Evolutionary conservation across 1,284 basidiomycete genomes (phyloP), one percentile per base, ranked within the genome.

Genomic region (Flammula alnicola): DNA sequence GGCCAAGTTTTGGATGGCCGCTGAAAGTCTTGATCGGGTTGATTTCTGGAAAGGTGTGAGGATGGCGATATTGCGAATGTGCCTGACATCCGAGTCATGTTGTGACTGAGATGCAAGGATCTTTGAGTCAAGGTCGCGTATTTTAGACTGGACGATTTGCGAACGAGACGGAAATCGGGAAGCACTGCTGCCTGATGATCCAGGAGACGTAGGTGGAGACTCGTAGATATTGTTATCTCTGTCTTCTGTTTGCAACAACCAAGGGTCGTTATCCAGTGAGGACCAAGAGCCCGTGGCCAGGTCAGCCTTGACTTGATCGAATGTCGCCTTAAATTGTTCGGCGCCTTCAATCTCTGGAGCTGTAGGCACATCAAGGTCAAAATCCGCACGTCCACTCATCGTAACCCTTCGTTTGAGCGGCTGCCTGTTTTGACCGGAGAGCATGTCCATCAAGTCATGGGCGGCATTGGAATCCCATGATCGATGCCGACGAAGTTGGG

Each of bases 21-120:
- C 59, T 20, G 83, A 73, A 27, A 98, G 77, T 37, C 86, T 79
- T 54, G 92, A 90, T 37, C 93, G 83, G 2, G 93, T 95, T 4
- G 86, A 74, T 44, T 82, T 82, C 62, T 89, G 91, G 67, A 98
- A 95, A 2, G 95, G 93, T 6, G 92, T 89, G 39, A 97, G 75
- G 42, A 90, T 81, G 1, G 86, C 86, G n/a, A 97, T 77, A 61
- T 95, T 95, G 33, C 88, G 84, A 14, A 89, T 83, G 31, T 88
- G 71, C 20, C 88, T 83, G 62, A 95, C 72, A 57, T 89, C 81
- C 10, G 79, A 70, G 39, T 88, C 81, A n/a, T 97, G 80, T 50
- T 83, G 79, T 0, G 74, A 64, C 58, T 86, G 83, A n/a, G 78
- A 72, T 1, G 75, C 65, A 11, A 72, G 66, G 42, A 93, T 81